Percentiles rank a stretch among this genome's conserved stretches.
phyloP scores from a whole-genome alignment of 2,329 filamentous ascomycete species.

The Mariannaea sp. region DNA sequence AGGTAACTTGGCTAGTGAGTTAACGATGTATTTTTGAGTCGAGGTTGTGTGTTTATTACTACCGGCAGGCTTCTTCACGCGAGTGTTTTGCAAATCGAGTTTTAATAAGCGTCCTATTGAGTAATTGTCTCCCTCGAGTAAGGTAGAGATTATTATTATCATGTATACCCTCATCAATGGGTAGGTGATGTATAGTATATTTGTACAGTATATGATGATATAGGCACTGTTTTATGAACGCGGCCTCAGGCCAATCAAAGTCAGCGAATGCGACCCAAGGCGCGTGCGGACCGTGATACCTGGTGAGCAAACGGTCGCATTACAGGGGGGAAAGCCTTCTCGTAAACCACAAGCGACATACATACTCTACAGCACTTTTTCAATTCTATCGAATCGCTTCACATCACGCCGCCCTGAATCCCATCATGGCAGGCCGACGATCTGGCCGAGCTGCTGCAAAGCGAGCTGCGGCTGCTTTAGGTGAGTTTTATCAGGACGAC shows the following conservation, averaged over 20 bases:
- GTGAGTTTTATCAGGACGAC: constrained; percentile 44
- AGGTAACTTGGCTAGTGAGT: not conserved
- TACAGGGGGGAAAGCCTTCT: constrained; percentile 20
- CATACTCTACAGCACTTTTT: not conserved
- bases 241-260: constrained; percentile 36
- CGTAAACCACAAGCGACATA: not conserved
- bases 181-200: constrained; percentile 15
- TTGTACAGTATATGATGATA: constrained; percentile 10
- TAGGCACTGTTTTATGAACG: constrained; percentile 1
- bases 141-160: too few species aligned
- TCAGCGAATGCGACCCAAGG: constrained; percentile 22
- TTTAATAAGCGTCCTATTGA: too few species aligned
- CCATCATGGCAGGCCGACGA: constrained; percentile 49
- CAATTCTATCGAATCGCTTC: constrained; percentile 17
- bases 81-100: too few species aligned
- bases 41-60: not conserved
- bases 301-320: constrained; percentile 9
- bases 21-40: not conserved
- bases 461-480: constrained; percentile 57
- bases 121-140: too few species aligned
- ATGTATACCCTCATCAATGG: too few species aligned
- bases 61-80: too few species aligned
- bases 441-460: constrained; percentile 59
- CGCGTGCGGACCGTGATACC: constrained; percentile 38
- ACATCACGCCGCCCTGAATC: constrained; percentile 8